Percentiles rank a stretch among this genome's conserved stretches.
Conservation (phyloP, 2,329 filamentous ascomycete genomes). For the Fusarium acutatum region DNA sequence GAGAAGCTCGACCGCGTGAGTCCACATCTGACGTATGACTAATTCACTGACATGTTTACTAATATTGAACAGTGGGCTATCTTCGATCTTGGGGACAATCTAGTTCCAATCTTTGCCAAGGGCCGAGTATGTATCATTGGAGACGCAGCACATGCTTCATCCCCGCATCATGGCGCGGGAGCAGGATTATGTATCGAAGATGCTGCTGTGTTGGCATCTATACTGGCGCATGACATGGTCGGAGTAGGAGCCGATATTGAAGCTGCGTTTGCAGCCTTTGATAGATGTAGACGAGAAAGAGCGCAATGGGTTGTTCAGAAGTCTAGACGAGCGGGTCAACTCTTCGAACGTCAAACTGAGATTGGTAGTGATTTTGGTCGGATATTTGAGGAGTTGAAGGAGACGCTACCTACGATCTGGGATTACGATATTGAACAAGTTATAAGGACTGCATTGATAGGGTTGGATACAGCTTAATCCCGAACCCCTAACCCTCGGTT, state of each 20-base stretch:
- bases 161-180: neutral
- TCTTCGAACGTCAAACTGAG: neutral
- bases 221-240: neutral
- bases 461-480: too few relatives aligned
- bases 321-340: neutral
- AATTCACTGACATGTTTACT: neutral
- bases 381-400: neutral
- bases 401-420: neutral
- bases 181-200: neutral
- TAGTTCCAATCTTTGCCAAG: neutral
- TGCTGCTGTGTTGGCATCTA: neutral
- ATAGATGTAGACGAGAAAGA: neutral
- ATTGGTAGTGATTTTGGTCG: neutral
- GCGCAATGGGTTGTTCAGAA: neutral
- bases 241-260: too few relatives aligned
- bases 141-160: neutral
- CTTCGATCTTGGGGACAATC: neutral
- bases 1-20: neutral
- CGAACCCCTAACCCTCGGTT: too few relatives aligned
- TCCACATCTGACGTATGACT: accelerated
- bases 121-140: neutral
- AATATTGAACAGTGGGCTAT: neutral
- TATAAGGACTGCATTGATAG: neutral
- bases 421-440: neutral
- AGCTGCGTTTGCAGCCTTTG: neutral